Conservation (phyloP, 2,329 filamentous ascomycete genomes). For the Sarocladiaceae sp. region DNA sequence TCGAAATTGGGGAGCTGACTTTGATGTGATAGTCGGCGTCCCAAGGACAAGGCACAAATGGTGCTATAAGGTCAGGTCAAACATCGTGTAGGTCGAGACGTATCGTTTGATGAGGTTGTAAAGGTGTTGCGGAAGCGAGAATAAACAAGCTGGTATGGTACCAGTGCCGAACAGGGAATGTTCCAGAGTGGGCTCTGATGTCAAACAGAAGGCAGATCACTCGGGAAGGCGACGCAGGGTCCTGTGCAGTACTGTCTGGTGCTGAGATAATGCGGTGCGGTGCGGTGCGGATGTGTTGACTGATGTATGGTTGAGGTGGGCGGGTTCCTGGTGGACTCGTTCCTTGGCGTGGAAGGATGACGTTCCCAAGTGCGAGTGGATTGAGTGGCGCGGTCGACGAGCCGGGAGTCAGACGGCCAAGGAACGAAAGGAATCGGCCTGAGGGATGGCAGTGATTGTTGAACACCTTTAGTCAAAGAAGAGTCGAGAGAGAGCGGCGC, state of each 20-base stretch:
- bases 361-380: constrained; percentile 1
- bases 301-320: too few relatives aligned
- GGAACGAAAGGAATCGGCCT: background rate
- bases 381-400: background rate
- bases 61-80: constrained; percentile 7
- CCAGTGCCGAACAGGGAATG: constrained; percentile 3
- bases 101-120: background rate
- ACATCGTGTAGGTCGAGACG: constrained; percentile 2
- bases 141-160: background rate
- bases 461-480: too few relatives aligned
- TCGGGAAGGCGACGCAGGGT: constrained; percentile 2
- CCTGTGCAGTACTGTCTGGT: too few relatives aligned
- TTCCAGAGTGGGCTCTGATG: constrained; percentile 2
- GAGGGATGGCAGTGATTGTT: too few relatives aligned
- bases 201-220: constrained; percentile 7
- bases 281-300: too few relatives aligned
- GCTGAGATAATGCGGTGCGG: too few relatives aligned
- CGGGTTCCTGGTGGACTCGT: constrained; percentile 6
- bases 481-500: background rate
- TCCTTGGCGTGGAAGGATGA: constrained; percentile 6
- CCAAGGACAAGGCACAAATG: constrained; percentile 6
- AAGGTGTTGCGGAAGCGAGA: background rate
- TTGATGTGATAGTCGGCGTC: constrained; percentile 1
- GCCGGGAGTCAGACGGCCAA: background rate
- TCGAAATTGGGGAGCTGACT: background rate